Base-by-base conservation (phyloP, 495 filamentous ascomycete species). In the Penicillium ucsense region DNA sequence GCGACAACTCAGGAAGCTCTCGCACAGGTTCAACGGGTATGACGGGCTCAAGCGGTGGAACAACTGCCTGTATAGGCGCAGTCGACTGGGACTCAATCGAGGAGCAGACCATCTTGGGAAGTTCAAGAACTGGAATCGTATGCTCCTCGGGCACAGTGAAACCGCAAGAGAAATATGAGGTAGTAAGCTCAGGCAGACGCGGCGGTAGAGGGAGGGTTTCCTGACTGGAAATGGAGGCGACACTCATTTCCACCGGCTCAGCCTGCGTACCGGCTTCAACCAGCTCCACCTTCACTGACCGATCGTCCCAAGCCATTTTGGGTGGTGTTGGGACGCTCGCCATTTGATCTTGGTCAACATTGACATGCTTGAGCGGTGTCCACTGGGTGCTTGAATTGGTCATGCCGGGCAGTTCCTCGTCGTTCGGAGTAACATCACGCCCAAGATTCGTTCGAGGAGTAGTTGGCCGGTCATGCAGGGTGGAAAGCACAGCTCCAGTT, bases 261-360 rank as follows among this genome's bases (percentile, higher is more conserved):
- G 52, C 43, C 45, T 58, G 55, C 30, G 44, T 49, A 36, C 40
- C 40, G 28, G 48, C 49, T 45, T 54, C 57, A 20, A 52, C 50
- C 28, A 38, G 50, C 34, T 56, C 49, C 4, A 27, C 47, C 10
- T 53, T 49, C 9, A 41, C 35, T 10, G 43, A 53, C 30, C 50
- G 50, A 7, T 68, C 60, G 49, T 70, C 66, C 66, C 62, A 71
- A 6, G 47, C 57, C 59, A 65, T 70, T 52, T 69, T 69, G 0
- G 68, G 61, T 11, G 68, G 64, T 4, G 65, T 70, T 27, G 65
- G 60, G 9, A 69, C 63, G 52, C 50, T 64, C 3, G 61, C 39
- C 36, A 63, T 45, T 7, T 62, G 57, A 31, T 72, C 67, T 28
- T 39, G 48, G 31, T 64, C 61, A 1, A 32, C 52, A 8, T 47